Conservation (phyloP, 331 rosid species). For the Malus hybrid region DNA sequence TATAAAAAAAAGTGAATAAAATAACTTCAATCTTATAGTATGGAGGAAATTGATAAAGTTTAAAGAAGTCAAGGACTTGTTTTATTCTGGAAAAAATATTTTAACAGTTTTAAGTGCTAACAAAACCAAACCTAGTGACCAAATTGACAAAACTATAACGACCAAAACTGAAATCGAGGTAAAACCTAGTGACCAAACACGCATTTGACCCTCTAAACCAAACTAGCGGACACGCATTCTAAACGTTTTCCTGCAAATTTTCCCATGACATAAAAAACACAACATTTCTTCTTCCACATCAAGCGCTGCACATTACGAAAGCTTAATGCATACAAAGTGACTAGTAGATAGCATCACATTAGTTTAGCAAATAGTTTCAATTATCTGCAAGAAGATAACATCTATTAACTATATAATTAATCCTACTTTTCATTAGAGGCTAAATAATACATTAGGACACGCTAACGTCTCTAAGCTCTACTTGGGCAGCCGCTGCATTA, state of each 20-base stretch:
- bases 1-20: no score
- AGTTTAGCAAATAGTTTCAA: background rate
- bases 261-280: background rate
- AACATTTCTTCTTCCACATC: background rate
- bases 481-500: constrained; percentile 57
- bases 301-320: background rate
- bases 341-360: background rate
- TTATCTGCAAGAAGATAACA: background rate
- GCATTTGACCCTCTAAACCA: background rate
- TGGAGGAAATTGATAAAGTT: no score
- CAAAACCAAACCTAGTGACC: no score
- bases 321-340: no score
- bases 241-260: background rate
- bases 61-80: no score
- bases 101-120: no score
- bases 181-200: no score
- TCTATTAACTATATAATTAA: background rate
- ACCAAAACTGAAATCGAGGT: no score
- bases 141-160: no score
- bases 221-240: background rate
- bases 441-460: constrained; percentile 24
- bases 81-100: no score
- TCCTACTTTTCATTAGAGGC: background rate
- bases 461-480: constrained; percentile 49
- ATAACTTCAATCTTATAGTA: no score